Evolutionary conservation across 2,329 filamentous ascomycete species (phyloP), one percentile per base, ranked within the genome.

Genomic region (Pseudogymnoascus sp.): DNA sequence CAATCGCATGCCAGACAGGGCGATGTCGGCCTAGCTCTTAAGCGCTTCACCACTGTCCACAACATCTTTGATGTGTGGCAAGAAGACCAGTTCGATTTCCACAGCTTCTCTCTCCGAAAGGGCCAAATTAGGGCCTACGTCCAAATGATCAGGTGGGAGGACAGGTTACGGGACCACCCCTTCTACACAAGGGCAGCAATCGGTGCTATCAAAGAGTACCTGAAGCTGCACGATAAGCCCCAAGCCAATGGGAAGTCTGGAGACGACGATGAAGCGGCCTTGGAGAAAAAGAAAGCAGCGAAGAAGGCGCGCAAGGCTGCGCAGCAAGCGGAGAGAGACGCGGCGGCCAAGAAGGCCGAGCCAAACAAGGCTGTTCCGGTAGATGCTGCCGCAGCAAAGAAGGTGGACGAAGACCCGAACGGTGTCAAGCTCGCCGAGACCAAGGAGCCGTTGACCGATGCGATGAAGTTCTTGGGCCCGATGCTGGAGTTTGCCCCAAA

Each of bases 71-170:
- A 97, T 68, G 87, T 91, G 18, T 99, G 95, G 95, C 89, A 96
- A 73, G 96, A 99, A 74, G 95, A 99, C 70, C 95, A 99, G 73
- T 97, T 97, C 71, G 95, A 99, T 75, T 99, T 99, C 80, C 96
- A 99, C 81, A 91, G 87, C 74, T 99, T 99, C 77, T 97, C 92
- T 18, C 80, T 99, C n/a, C 84, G 95, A 18, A 99, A 97, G 76
- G 96, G 96, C 12, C 93, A 96, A 81, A 91, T 97, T 65, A 84
- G 93, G 63, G 90, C 95, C 1, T 99, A 99, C 73, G 81, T 99
- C 42, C 93, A 97, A 70, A 96, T 99, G 91, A 82, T 99, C 56
- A 86, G 89, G 69, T 99, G 95, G 96, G 93, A 97, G 74, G 93
- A 99, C 73, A 86, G 87, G 66, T 78, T 97, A 50, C 88, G 92